Conservation (phyloP, 345 rosid genomes). For the Noccaea caerulescens region DNA sequence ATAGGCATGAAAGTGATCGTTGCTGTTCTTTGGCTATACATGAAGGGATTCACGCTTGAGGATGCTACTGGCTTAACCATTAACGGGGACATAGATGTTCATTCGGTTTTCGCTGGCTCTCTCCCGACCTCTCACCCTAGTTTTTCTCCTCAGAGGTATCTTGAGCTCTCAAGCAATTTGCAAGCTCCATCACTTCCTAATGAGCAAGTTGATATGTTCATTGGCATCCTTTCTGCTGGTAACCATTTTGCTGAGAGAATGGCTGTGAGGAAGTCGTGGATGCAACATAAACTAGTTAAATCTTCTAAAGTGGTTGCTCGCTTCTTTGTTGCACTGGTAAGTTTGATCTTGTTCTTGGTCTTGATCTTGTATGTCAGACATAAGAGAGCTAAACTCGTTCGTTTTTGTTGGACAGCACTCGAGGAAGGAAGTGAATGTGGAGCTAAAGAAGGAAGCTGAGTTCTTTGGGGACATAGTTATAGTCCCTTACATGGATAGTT, state of each 20-base stretch:
- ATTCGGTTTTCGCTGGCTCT: slow-evolving; percentile 72
- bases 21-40: slow-evolving; percentile 8
- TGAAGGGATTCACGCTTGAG: slow-evolving; percentile 83
- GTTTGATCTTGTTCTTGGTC: slow-evolving; percentile 5
- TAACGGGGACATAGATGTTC: slow-evolving; percentile 74
- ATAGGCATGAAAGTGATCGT: slow-evolving; percentile 18
- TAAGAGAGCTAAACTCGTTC: slow-evolving; percentile 9
- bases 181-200: slow-evolving; percentile 68
- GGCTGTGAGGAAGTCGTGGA: slow-evolving; percentile 95
- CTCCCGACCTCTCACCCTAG: slow-evolving; percentile 76
- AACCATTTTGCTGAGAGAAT: slow-evolving; percentile 88
- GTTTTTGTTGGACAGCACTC: slow-evolving; percentile 51
- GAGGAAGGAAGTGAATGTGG: slow-evolving; percentile 74
- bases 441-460: slow-evolving; percentile 81
- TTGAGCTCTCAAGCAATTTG: slow-evolving; percentile 71
- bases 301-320: slow-evolving; percentile 81
- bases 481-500: slow-evolving; percentile 81
- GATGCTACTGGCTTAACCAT: slow-evolving; percentile 89
- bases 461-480: slow-evolving; percentile 74
- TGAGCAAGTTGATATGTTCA: slow-evolving; percentile 62
- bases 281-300: slow-evolving; percentile 72
- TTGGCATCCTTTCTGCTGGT: slow-evolving; percentile 85
- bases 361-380: no score
- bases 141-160: slow-evolving; percentile 72
- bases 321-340: slow-evolving; percentile 86